Conservation (phyloP, 108 stramenopile species). For the Cylindrotheca closterium region DNA sequence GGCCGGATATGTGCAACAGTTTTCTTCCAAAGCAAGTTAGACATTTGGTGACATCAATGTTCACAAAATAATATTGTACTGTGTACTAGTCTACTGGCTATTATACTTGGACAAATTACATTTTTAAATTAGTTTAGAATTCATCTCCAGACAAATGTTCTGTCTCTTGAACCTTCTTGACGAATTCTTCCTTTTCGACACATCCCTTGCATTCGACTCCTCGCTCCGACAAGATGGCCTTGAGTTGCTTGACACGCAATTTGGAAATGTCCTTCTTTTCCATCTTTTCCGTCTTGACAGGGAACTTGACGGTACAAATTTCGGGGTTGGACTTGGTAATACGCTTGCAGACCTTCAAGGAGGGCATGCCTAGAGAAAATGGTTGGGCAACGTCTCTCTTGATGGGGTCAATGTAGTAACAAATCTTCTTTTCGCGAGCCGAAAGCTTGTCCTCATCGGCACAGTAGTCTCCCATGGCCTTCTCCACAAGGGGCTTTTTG, state of each 20-base stretch:
- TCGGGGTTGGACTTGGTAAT: constrained; percentile 87
- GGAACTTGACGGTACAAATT: constrained; percentile 92
- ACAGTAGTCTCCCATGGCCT: constrained; percentile 77
- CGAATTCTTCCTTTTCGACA: constrained; percentile 98
- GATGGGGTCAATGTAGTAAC: constrained; percentile 98
- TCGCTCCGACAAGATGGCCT: constrained; percentile 92
- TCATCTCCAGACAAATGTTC: constrained; percentile 78
- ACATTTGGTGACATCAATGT: no score
- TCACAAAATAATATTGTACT: no score
- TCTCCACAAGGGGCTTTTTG: constrained; percentile 78
- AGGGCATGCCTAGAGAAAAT: constrained; percentile 90
- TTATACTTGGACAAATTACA: no score
- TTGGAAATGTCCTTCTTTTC: constrained; percentile 93
- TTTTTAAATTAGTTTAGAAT: constrained; percentile 31
- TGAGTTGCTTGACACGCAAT: constrained; percentile 97
- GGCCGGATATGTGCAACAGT: no score
- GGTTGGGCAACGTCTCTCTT: constrained; percentile 95
- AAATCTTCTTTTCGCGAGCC: constrained; percentile 92
- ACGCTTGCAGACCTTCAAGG: constrained; percentile 85
- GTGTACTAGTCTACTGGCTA: no score
- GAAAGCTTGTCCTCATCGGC: constrained; percentile 45
- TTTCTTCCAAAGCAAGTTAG: no score
- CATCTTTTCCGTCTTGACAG: constrained; percentile 93
- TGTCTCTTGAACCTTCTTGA: constrained; percentile 93
- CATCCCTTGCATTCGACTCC: constrained; percentile 98